phyloP scores from a whole-genome alignment of 2,329 filamentous ascomycete genomes.

The Talaromyces sp. region DNA sequence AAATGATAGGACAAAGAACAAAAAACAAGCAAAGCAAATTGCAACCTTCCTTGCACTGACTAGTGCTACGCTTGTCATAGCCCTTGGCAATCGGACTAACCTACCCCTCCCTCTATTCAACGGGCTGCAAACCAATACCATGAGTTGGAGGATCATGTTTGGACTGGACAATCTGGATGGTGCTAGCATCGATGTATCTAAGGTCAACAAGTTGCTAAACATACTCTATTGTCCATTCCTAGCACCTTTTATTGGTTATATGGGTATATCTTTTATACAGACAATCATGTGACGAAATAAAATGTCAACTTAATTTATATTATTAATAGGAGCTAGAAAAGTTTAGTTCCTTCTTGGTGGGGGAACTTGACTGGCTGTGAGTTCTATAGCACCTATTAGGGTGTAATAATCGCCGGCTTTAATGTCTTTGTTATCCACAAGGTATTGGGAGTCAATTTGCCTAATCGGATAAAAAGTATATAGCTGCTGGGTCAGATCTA shows the following conservation, averaged over 20 bases:
- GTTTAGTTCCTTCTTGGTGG: conserved; percentile 28
- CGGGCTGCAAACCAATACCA: conserved; percentile 21
- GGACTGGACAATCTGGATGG: conserved; percentile 24
- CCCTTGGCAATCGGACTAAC: too few relatives aligned
- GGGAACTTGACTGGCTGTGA: conserved; percentile 23
- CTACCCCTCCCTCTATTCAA: not conserved
- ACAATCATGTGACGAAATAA: not conserved
- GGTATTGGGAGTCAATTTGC: conserved; percentile 18
- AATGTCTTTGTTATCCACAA: conserved; percentile 15
- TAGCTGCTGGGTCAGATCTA: conserved; percentile 5
- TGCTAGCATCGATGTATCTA: conserved; percentile 17
- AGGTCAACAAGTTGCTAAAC: conserved; percentile 21
- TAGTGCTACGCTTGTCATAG: too few relatives aligned
- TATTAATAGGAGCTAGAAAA: conserved; percentile 31
- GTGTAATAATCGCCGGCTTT: conserved; percentile 14
- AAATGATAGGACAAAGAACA: too few relatives aligned
- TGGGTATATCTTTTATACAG: conserved; percentile 1
- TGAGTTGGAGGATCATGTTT: conserved; percentile 25
- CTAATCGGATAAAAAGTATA: conserved; percentile 18
- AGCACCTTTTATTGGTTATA: conserved; percentile 27
- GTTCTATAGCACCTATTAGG: conserved; percentile 23
- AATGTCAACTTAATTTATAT: conserved; percentile 18
- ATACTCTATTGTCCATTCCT: conserved; percentile 33
- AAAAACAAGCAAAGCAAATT: too few relatives aligned
- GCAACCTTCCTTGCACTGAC: too few relatives aligned